Evolutionary conservation across 306 rosid genomes (phyloP).

Genomic region (Dalbergia cultrata): DNA sequence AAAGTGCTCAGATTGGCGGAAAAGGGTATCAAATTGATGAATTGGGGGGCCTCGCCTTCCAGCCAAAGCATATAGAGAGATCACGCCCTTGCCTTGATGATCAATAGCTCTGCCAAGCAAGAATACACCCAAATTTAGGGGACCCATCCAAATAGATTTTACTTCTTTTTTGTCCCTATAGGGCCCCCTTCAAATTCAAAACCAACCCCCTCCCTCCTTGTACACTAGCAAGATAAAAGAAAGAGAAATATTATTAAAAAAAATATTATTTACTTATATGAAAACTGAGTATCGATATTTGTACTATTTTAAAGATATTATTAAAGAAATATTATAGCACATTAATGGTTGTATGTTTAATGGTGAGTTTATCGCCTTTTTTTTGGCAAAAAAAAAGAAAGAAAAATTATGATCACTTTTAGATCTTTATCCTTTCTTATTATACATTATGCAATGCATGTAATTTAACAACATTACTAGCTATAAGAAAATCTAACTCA

Average conservation of each 20-base stretch:
- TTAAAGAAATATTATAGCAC: too few relatives aligned
- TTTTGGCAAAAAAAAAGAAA: not conserved
- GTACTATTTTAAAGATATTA: too few relatives aligned
- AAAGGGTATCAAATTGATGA: conserved; percentile 29
- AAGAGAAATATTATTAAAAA: not conserved
- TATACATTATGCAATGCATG: too few relatives aligned
- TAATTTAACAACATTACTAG: too few relatives aligned
- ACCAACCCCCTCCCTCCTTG: not conserved
- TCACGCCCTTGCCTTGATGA: not conserved
- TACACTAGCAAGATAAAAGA: conserved; percentile 16
- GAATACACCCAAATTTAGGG: conserved; percentile 34
- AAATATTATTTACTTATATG: too few relatives aligned
- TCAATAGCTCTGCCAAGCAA: conserved; percentile 20
- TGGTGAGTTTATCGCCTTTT: too few relatives aligned
- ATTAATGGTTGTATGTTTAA: too few relatives aligned
- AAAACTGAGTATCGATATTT: too few relatives aligned
- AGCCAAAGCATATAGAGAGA: conserved; percentile 9
- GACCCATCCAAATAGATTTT: conserved; percentile 43
- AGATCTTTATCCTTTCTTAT: too few relatives aligned
- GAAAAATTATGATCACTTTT: too few relatives aligned
- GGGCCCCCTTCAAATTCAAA: conserved; percentile 24
- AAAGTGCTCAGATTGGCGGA: conserved; percentile 29
- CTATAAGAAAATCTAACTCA: not conserved
- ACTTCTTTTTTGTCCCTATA: conserved; percentile 41
- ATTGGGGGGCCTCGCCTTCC: conserved; percentile 32